Evolutionary conservation across 1,284 basidiomycete genomes (phyloP), one percentile per base, ranked within the genome.

Genomic region (Waitea zeae): DNA sequence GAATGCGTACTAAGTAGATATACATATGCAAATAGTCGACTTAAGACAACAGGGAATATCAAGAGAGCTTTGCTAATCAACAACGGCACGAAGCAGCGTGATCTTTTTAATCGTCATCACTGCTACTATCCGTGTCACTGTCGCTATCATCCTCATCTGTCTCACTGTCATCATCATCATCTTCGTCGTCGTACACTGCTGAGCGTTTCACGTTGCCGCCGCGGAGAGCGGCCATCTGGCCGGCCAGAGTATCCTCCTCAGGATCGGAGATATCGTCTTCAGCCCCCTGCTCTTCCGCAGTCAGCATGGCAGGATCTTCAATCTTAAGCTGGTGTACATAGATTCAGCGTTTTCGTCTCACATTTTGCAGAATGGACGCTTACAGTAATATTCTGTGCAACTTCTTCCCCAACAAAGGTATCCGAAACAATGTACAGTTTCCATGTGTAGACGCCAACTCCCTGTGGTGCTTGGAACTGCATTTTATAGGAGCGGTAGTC

Each of bases 221-320:
- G 36, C 87, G 77, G 88, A 99, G 93, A 34, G 80, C 70, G 2
- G 93, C 92, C 90, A 98, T 96, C 62, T 99, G 95, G 3, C 95
- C 95, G 3, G 92, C 95, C 31, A 98, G 61, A 17, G 78, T 71
- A 54, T 95, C 92, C 56, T 96, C 92, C 33, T 96, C 92, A 0
- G 90, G 90, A 36, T 95, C 90, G 1, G 87, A 93, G 41, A 96
- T 96, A 39, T 92, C 88, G 49, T 93, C 89, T 33, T 92, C 89
- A 12, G 56, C 62, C 14, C 58, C 67, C 38, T 66, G 62, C 37
- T 79, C 77, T 7, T 77, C 74, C 1, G 56, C 57, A 6, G 57
- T 62, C 11, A 77, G 59, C 4, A 60, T 61, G 11, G 74, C 64
- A 5, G 68, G 57, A 20, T 86, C 76, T 39, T 89, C 83, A 30